Conservation (phyloP, 1,139 yeast species). For the Scheffersomyces quercinus region DNA sequence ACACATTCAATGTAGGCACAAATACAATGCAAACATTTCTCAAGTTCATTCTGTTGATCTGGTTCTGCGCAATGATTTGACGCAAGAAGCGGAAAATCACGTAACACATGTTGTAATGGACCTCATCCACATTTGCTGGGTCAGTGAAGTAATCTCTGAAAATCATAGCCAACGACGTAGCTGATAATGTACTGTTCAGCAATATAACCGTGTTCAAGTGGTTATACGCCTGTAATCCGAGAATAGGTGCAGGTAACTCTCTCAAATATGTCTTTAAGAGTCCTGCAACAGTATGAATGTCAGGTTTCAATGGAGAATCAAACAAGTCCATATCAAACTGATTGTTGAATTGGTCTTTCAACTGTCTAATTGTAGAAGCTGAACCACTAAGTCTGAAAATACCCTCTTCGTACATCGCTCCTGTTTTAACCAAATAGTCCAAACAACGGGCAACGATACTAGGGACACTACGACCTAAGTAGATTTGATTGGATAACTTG, state of each 20-base stretch:
- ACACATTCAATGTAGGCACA: constrained; percentile 78
- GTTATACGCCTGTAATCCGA: constrained; percentile 51
- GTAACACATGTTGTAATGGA: constrained; percentile 62
- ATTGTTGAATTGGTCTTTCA: constrained; percentile 68
- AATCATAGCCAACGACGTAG: constrained; percentile 26
- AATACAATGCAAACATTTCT: constrained; percentile 80
- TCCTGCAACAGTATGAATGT: constrained; percentile 79
- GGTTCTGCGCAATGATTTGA: constrained; percentile 62
- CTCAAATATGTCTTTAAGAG: constrained; percentile 72
- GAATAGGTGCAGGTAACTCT: constrained; percentile 65
- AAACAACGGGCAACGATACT: constrained; percentile 77
- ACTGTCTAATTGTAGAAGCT: constrained; percentile 69
- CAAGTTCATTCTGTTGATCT: constrained; percentile 79
- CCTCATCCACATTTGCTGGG: constrained; percentile 26
- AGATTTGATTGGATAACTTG: constrained; percentile 47
- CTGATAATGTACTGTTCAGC: constrained; percentile 11
- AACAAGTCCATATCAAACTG: constrained; percentile 70
- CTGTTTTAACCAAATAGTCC: constrained; percentile 62
- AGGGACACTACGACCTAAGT: constrained; percentile 59
- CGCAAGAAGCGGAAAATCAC: constrained; percentile 67
- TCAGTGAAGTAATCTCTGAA: constrained; percentile 34
- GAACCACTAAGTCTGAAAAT: constrained; percentile 90
- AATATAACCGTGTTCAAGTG: constrained; percentile 31
- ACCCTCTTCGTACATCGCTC: constrained; percentile 86
- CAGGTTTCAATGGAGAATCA: constrained; percentile 43